Conservation (phyloP, 768 basidiomycete species). For the Tylopilus subfusipes region DNA sequence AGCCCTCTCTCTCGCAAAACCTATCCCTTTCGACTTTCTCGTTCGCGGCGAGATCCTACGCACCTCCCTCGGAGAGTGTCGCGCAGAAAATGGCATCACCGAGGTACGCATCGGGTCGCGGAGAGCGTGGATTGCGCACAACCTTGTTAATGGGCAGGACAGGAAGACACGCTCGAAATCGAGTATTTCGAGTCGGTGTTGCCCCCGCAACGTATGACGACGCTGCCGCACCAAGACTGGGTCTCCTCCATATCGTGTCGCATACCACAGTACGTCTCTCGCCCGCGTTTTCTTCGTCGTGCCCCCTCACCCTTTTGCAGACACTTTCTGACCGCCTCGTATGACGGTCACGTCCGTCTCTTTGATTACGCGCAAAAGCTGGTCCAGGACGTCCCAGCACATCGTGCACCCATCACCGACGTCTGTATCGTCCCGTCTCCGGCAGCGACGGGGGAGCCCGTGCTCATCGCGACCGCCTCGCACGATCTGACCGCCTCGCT, state of each 20-base stretch:
- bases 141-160: slow-evolving; percentile 11
- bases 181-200: slow-evolving; percentile 90
- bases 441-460: slow-evolving; percentile 27
- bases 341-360: slow-evolving; percentile 71
- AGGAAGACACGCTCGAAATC: slow-evolving; percentile 90
- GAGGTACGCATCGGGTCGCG: slow-evolving; percentile 47
- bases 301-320: slow-evolving; percentile 32
- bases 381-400: slow-evolving; percentile 46
- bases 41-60: slow-evolving; percentile 78
- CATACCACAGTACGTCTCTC: slow-evolving; percentile 14
- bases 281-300: not conserved
- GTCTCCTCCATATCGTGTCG: slow-evolving; percentile 41
- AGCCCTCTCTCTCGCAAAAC: slow-evolving; percentile 67
- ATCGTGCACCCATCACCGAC: slow-evolving; percentile 67
- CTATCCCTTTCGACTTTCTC: slow-evolving; percentile 92
- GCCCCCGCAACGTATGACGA: slow-evolving; percentile 78
- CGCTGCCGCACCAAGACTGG: slow-evolving; percentile 91
- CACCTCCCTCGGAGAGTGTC: slow-evolving; percentile 71
- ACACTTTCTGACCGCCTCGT: slow-evolving; percentile 72
- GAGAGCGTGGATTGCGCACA: not conserved
- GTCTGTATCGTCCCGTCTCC: slow-evolving; percentile 48
- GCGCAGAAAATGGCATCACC: slow-evolving; percentile 60
- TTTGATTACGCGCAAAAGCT: slow-evolving; percentile 69
- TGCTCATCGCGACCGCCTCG: slow-evolving; percentile 63
- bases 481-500: slow-evolving; percentile 76